Evolutionary conservation across 768 basidiomycete genomes (phyloP).

Genomic region (Tricholoma bakamatsutake): DNA sequence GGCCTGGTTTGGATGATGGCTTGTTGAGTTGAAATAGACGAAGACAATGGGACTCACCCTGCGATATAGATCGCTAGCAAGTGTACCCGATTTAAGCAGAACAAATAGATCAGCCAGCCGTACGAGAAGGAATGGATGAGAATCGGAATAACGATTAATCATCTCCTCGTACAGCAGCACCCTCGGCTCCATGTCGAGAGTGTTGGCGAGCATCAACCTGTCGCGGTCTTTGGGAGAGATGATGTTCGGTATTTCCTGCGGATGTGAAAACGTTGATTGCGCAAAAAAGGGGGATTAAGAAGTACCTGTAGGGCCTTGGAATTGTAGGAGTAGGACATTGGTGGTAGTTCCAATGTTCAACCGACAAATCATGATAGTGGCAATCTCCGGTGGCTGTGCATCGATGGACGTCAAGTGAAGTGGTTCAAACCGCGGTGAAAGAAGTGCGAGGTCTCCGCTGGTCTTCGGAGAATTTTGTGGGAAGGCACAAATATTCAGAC

Average conservation of each 20-base stretch:
- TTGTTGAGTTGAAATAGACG: not conserved
- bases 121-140: conserved; percentile 12
- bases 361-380: not conserved
- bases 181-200: conserved; percentile 2
- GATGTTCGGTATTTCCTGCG: conserved; percentile 12
- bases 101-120: conserved; percentile 5
- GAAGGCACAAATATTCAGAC: too few relatives aligned
- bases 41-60: conserved; percentile 9
- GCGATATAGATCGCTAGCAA: conserved; percentile 13
- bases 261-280: not conserved
- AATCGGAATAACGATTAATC: conserved; percentile 15
- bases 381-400: not conserved
- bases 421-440: too few relatives aligned
- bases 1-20: conserved; percentile 9
- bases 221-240: conserved; percentile 14
- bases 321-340: too few relatives aligned
- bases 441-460: too few relatives aligned
- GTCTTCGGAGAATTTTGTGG: too few relatives aligned
- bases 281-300: not conserved
- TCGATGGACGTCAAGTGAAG: too few relatives aligned
- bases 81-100: conserved; percentile 2
- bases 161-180: conserved; percentile 15
- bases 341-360: not conserved
- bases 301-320: conserved; percentile 11
- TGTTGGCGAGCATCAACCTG: conserved; percentile 5